phyloP scores from a whole-genome alignment of 2,329 filamentous ascomycete genomes.

The Incumbomyces lentus region DNA sequence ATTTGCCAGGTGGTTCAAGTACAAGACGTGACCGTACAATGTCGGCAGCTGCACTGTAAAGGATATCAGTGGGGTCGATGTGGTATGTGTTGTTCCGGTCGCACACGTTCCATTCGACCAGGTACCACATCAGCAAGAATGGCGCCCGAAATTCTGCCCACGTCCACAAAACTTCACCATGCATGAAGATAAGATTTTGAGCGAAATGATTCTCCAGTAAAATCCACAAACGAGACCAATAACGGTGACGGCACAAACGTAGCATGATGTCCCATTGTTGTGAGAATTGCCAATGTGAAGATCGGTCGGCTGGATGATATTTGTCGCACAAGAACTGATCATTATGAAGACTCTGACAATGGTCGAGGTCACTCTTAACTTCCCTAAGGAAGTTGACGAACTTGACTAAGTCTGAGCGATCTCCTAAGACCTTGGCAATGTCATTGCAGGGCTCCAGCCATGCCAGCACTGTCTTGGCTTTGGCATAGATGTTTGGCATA shows the following conservation, averaged over 20 bases:
- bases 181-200: slow-evolving; percentile 4
- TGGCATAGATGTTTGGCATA: slow-evolving; percentile 19
- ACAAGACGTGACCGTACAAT: slow-evolving; percentile 2
- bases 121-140: slow-evolving; percentile 5
- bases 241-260: slow-evolving; percentile 1
- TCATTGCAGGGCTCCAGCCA: slow-evolving; percentile 15
- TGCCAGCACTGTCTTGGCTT: slow-evolving; percentile 18
- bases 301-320: not conserved
- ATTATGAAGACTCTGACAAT: not conserved
- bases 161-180: slow-evolving; percentile 1
- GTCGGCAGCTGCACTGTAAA: not conserved
- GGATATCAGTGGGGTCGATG: slow-evolving; percentile 1
- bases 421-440: not conserved
- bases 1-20: not conserved
- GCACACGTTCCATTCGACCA: not conserved
- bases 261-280: slow-evolving; percentile 1
- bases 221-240: slow-evolving; percentile 5
- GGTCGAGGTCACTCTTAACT: not conserved
- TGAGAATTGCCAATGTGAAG: not conserved
- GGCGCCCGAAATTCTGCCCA: slow-evolving; percentile 6
- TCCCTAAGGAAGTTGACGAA: slow-evolving; percentile 1
- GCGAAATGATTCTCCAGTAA: slow-evolving; percentile 6
- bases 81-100: not conserved
- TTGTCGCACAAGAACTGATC: not conserved
- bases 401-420: not conserved